A percentile compares a stretch with the other conserved stretches of the same genome.
Evolutionary conservation across 2,329 filamentous ascomycete species (phyloP).

Genomic region (Sporothrix inflata): DNA sequence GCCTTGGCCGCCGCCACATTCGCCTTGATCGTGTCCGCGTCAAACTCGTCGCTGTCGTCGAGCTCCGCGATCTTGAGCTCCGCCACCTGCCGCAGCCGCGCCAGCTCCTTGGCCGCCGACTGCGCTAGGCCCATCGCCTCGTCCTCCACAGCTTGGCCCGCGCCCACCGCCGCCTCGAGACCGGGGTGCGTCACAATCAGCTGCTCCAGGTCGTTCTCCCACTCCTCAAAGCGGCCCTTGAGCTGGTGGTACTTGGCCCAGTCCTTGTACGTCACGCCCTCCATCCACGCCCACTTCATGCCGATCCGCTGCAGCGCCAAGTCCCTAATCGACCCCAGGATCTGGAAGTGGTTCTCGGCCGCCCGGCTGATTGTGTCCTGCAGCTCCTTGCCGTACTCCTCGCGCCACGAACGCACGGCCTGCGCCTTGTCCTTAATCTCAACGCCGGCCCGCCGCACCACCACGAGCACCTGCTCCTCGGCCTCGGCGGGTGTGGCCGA

Average conservation of each 20-base stretch:
- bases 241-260: slow-evolving; percentile 94
- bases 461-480: slow-evolving; percentile 49
- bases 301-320: slow-evolving; percentile 88
- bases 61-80: slow-evolving; percentile 78
- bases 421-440: slow-evolving; percentile 78
- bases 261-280: slow-evolving; percentile 94
- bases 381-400: slow-evolving; percentile 71
- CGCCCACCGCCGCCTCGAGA: slow-evolving; percentile 68
- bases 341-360: slow-evolving; percentile 78
- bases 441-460: slow-evolving; percentile 69
- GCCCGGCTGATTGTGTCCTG: slow-evolving; percentile 69
- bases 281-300: slow-evolving; percentile 94
- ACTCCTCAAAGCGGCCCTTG: slow-evolving; percentile 79
- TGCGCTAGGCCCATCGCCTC: slow-evolving; percentile 80
- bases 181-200: slow-evolving; percentile 75
- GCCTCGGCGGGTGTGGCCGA: slow-evolving; percentile 42
- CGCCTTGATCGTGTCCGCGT: slow-evolving; percentile 64
- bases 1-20: slow-evolving; percentile 59
- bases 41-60: slow-evolving; percentile 79
- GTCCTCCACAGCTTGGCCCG: slow-evolving; percentile 64
- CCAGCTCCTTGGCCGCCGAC: slow-evolving; percentile 76
- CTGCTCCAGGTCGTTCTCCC: slow-evolving; percentile 79
- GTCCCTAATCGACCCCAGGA: slow-evolving; percentile 80
- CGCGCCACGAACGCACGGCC: slow-evolving; percentile 75
- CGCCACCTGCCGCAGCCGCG: slow-evolving; percentile 78